Base-by-base conservation (phyloP, 768 basidiomycete genomes). In the Podaxis carcinomalis region DNA sequence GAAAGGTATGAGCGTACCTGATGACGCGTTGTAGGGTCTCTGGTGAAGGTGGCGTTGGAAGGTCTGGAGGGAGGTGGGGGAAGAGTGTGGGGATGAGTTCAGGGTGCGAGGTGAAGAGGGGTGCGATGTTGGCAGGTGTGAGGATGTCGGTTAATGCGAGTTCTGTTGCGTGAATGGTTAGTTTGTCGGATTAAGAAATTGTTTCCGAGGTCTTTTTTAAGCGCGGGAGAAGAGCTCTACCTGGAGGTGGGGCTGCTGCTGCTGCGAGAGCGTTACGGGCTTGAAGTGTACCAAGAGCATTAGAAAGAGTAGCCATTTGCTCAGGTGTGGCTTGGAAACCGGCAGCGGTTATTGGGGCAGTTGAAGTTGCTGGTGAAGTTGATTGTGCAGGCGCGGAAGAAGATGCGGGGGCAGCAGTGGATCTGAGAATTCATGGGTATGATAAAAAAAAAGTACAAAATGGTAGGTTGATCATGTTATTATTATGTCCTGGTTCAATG, bases 51-150 rank as follows among this genome's bases (percentile, higher is more conserved):
- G 85, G 84, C 14, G 81, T 73, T 0, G 88, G 87, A 7, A 93
- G 78, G 72, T 90, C 90, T 5, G 90, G 78, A 0, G 94, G 93
- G 23, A 96, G 83, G 66, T 93, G 86, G 2, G 93, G 91, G 70
- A 90, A 90, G 62, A 95, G 77, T 1, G 88, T 72, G 3, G 81
- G 74, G 53, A 91, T 78, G 44, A 95, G 78, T 49, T 84, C 81
- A 0, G 91, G 91, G 67, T 88, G 86, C 36, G 80, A 78, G 6
- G 77, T 73, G 72, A 95, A 89, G 7, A 97, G 77, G 5, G 90
- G 87, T 11, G 80, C 75, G 57, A 95, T 78, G 72, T 89, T 88
- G 47, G 86, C 73, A 5, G 89, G 83, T 37, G 92, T 88, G 63
- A 93, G 79, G 67, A 95, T 80, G 73, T 95, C 88, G 44, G 83